A percentile compares a stretch with the other conserved stretches of the same genome.
phyloP scores from a whole-genome alignment of 2,329 filamentous ascomycete genomes.

The Claviceps capensis region DNA sequence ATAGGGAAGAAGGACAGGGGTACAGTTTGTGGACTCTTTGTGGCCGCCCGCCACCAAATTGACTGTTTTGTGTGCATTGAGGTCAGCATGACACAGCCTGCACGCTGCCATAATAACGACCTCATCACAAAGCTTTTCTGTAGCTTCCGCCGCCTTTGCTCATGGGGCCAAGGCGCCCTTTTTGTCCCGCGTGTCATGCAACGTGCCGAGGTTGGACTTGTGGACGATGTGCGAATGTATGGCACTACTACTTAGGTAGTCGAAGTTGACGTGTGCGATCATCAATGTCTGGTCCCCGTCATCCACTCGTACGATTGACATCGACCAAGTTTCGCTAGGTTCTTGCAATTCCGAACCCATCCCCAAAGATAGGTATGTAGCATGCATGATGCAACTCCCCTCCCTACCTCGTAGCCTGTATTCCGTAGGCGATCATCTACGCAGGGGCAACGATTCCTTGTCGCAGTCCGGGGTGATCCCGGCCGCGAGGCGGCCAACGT shows the following conservation, averaged over 20 bases:
- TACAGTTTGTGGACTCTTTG: not conserved
- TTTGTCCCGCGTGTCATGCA: not conserved
- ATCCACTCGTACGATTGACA: not conserved
- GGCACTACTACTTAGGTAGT: too few species aligned
- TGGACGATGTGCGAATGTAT: too few species aligned
- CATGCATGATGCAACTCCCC: not conserved
- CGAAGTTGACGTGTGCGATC: not conserved
- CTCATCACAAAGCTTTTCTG: too few species aligned
- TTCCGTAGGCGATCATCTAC: not conserved
- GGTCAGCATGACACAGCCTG: not conserved
- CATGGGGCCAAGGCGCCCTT: not conserved
- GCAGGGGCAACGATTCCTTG: not conserved
- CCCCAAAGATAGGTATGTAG: too few species aligned
- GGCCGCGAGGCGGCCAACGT: too few species aligned
- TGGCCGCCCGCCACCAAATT: too few species aligned
- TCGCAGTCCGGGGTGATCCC: not conserved
- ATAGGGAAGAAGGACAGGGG: slow-evolving; percentile 1
- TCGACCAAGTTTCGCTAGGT: not conserved
- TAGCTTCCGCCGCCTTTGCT: not conserved
- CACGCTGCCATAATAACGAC: not conserved
- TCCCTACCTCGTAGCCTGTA: not conserved
- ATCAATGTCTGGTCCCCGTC: not conserved
- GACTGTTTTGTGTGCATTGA: not conserved
- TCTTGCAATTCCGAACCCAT: not conserved
- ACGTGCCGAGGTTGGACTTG: not conserved